Base-by-base conservation (phyloP, 169 alveolate genomes). In the Hammondia hammondi region DNA sequence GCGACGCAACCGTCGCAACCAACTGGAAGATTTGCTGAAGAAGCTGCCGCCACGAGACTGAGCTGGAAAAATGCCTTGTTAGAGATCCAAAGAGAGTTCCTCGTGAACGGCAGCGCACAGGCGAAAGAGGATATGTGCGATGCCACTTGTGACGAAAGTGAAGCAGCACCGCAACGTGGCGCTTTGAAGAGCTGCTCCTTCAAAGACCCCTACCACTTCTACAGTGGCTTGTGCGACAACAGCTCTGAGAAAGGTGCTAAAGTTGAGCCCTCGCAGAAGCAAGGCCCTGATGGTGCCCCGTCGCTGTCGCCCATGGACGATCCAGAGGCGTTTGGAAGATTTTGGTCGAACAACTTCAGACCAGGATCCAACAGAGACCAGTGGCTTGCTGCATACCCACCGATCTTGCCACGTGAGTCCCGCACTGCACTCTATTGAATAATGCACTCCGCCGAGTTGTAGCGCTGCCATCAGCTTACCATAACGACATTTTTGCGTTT, bases 341-440 rank as follows among this genome's bases (percentile, higher is more conserved):
- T 82, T 70, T 82, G 90, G 90, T 82, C 90, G 71, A 82, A 82
- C 70, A 46, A 19, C 4, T 35, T 82, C 24, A 45, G 90, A n/a
- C 90, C 90, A 0, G 90, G 90, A 21, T 43, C 90, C 17, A 45
- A 46, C 43, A 29, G 52, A 17, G 70, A 39, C 37, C 90, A 82
- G 37, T 82, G 90, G 90, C 71, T 39, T 12, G 90, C 90, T 21
- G 24, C 90, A 9, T 82, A 82, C 70, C 90, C 90, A 1, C 90
- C 90, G 70, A 82, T 82, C 70, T 45, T 82, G 35, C 90, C 90
- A 45, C 57, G 90, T 82, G 43, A 39, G 90, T 67, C 77, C 32
- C 6, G 77, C 77, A 9, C 12, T 29, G 32, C 24, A 67, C 32
- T 67, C 32, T 67, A 4, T 32, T 67, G 35, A 67, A 27, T 9